phyloP scores from a whole-genome alignment of 805 yeast genomes.

The Yamadazyma laniorum region DNA sequence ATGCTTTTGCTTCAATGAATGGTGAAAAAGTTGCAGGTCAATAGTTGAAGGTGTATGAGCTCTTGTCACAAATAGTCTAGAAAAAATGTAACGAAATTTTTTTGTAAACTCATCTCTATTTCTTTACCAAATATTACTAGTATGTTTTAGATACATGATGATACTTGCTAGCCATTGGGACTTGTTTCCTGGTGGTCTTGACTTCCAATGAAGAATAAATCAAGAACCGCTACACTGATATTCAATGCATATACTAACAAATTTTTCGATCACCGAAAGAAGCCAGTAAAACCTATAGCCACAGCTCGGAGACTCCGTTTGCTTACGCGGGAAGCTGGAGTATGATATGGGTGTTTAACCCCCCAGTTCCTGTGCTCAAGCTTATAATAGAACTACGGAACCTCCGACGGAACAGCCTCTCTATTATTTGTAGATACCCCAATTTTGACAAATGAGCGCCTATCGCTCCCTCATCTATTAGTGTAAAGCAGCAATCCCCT shows the following conservation, averaged over 20 bases:
- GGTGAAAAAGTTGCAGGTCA: slow-evolving; percentile 13
- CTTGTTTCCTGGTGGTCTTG: slow-evolving; percentile 14
- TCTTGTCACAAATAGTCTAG: not conserved
- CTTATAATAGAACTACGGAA: too few species aligned
- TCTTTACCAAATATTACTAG: not conserved
- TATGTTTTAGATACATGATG: slow-evolving; percentile 18
- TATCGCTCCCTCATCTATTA: too few species aligned
- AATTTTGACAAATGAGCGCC: too few species aligned
- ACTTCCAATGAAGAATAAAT: slow-evolving; percentile 18
- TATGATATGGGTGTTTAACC: too few species aligned
- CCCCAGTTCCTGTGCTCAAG: too few species aligned
- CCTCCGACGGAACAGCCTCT: slow-evolving; percentile 7
- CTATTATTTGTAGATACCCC: too few species aligned
- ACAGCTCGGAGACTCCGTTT: too few species aligned
- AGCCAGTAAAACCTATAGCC: too few species aligned
- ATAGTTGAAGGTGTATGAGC: slow-evolving; percentile 1
- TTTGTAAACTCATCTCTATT: not conserved
- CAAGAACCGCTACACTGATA: slow-evolving; percentile 39
- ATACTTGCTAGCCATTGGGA: slow-evolving; percentile 20
- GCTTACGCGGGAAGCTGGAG: too few species aligned
- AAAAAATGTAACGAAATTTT: not conserved
- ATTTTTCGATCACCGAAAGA: too few species aligned
- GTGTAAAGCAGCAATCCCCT: too few species aligned
- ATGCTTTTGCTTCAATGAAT: slow-evolving; percentile 1
- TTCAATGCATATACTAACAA: slow-evolving; percentile 13